These are phyloP conservation scores for Dendryphion nanum DNA, from an alignment of 2,329 filamentous ascomycete genomes.

Conservation along the genomic window DNA sequence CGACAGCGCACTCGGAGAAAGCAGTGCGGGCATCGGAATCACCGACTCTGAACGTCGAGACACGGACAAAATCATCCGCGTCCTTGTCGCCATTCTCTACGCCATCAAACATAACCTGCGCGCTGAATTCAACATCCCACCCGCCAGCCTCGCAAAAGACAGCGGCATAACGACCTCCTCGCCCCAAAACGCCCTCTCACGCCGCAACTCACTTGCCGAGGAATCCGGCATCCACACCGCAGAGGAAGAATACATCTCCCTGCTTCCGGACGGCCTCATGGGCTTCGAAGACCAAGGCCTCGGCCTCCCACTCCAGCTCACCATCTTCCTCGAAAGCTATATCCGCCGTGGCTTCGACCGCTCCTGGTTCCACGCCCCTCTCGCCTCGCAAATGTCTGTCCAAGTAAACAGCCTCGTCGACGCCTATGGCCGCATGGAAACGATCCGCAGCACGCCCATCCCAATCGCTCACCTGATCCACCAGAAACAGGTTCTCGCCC, in stretches of 20 bases:
- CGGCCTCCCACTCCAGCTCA: constrained; percentile 59
- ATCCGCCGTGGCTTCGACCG: constrained; percentile 54
- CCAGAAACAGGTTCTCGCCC: constrained; percentile 61
- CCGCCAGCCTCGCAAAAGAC: constrained; percentile 22
- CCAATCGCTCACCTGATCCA: constrained; percentile 66
- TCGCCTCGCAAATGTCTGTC: constrained; percentile 57
- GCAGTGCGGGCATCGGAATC: constrained; percentile 3
- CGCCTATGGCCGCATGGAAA: constrained; percentile 64
- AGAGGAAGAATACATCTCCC: constrained; percentile 50
- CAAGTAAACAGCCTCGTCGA: constrained; percentile 58
- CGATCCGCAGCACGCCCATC: constrained; percentile 62
- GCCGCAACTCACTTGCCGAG: constrained; percentile 12
- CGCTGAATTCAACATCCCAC: constrained; percentile 56
- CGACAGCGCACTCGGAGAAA: constrained; percentile 7
- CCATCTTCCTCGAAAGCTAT: constrained; percentile 59
- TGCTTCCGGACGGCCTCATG: constrained; percentile 51
- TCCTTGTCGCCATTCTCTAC: constrained; percentile 61
- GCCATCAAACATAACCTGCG: constrained; percentile 64
- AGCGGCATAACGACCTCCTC: background rate
- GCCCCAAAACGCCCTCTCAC: background rate
- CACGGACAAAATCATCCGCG: constrained; percentile 58
- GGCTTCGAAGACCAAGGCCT: constrained; percentile 59
- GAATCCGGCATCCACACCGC: constrained; percentile 31
- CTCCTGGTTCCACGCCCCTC: constrained; percentile 60
- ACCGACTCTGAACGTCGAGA: constrained; percentile 50